Evolutionary conservation across 495 filamentous ascomycete species (phyloP), one percentile per base, ranked within the genome.

Genomic region (Aspergillus kassunensis): DNA sequence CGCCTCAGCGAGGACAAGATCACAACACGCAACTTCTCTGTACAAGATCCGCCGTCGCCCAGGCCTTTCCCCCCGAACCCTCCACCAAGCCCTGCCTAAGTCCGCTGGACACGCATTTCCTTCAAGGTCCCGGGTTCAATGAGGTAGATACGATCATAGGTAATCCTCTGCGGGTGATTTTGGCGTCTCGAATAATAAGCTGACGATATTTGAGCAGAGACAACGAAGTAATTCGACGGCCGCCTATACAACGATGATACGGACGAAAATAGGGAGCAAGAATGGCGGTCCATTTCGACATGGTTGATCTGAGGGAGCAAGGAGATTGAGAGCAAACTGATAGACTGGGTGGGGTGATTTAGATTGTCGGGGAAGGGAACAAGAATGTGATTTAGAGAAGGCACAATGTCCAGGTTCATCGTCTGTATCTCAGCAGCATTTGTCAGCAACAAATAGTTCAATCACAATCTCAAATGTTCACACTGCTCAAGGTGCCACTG

Each of bases 31-130:
- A 19, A 49, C 12, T 49, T 31, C 25, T 57, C 60, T 10, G 59
- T 57, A 15, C 54, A 63, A 31, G 60, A 63, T 33, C 70, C 72
- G 24, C 70, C 71, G 27, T 74, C 72, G 13, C 70, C 71, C 7
- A 60, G 62, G 23, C 72, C 71, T 42, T 68, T 66, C 34, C 72
- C 72, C 40, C 64, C 68, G 6, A 74, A 74, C 46, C 72, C 72
- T 18, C 72, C 72, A 12, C 71, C 71, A 37, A 75, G 72, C 50
- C 72, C 72, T 21, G 72, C 64, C 19, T 71, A 58, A 60, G 16
- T 27, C 24, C 6, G 16, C 21, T 23, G 2, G 23, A 11, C 36
- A n/a, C 25, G n/a, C n/a, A n/a, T n/a, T n/a, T n/a, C n/a, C n/a
- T n/a, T n/a, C 10, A 21, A 34, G n/a, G n/a, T n/a, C 15, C 27